Base-by-base conservation (phyloP, 495 filamentous ascomycete species). In the Zalerion maritima region DNA sequence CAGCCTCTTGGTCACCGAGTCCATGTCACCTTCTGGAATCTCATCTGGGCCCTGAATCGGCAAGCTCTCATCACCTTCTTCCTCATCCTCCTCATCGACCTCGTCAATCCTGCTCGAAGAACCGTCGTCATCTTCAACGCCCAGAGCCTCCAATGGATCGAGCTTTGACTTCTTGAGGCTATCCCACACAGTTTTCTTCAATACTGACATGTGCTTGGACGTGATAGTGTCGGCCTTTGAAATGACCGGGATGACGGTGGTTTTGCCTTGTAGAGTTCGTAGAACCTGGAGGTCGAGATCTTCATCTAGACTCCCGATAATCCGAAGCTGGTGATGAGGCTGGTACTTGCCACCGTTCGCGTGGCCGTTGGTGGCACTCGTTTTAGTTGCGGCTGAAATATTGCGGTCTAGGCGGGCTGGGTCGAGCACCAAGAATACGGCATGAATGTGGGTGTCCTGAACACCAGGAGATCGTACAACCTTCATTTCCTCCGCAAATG, bases 191-290 rank as follows among this genome's bases (percentile, higher is more conserved):
- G 81, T 75, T 51, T 76, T 80, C 60, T 89, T 94, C 25, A 97
- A 71, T 46, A 80, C 72, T n/a, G 63, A 58, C 89, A 97, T 94
- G 54, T 97, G 89, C 15, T 79, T 73, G 2, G 75, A 72, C 24
- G 89, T 96, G 41, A 96, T 81, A 9, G 84, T 96, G 50, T 97
- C 89, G 20, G 89, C 91, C 58, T 97, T 97, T 46, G 84, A 81
- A 52, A 97, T 86, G 21, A 97, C 80, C 1, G 89, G 89, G 18
- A 97, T 81, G 29, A 96, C 82, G 1, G 83, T 92, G 0, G 91
- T 94, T 61, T 94, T 97, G 40, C 85, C 85, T 46, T 89, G 73
- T 20, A 97, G 64, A 11, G 77, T 80, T 28, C 81, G 78, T 31
- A 97, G 62, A 24, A 96, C 79, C 45, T 92, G 82, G 14, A 97